Evolutionary conservation across 495 filamentous ascomycete genomes (phyloP), one percentile per base, ranked within the genome.

Genomic region (Massariosphaeria phaeospora): DNA sequence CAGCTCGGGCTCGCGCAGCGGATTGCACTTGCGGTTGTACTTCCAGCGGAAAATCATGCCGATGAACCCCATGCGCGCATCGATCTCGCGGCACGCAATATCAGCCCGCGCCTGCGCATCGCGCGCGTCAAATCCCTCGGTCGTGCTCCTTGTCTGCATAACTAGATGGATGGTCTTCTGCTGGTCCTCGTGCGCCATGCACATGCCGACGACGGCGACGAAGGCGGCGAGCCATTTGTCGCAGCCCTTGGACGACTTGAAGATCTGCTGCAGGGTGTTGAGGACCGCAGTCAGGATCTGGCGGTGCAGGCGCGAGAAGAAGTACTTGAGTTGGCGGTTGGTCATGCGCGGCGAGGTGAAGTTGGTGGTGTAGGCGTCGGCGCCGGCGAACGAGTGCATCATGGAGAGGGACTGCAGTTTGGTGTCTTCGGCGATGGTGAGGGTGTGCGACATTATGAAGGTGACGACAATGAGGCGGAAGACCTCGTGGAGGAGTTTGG

Each of bases 311-410:
- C 63, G 39, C 11, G 48, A 48, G 56, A 70, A 72, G 60, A 70
- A 66, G 61, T 69, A 68, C 36, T 72, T 72, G 20, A 72, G 62
- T 44, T 72, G 69, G 17, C 68, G 66, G 51, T 67, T 72, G 6
- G 69, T 68, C 59, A 72, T 65, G 53, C 68, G 66, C 2, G 68
- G 67, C n/a, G 67, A 64, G 39, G 59, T 65, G 30, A 52, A 54
- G 21, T 56, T 30, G 1, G 39, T 23, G 17, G 38, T 24, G 44
- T 61, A 63, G 15, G 11, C 11, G 41, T 26, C 29, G 20, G 40
- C 51, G 18, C 48, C 46, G 21, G 10, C 31, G 39, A 59, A 55
- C 13, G 44, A 48, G 38, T 52, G 46, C 51, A 72, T 52, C 18
- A 51, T 51, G 12, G 30, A 39, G 20, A 69, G 57, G 30, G 56